phyloP scores from a whole-genome alignment of 495 filamentous ascomycete species.

The Aspergillus sclerotioniger region DNA sequence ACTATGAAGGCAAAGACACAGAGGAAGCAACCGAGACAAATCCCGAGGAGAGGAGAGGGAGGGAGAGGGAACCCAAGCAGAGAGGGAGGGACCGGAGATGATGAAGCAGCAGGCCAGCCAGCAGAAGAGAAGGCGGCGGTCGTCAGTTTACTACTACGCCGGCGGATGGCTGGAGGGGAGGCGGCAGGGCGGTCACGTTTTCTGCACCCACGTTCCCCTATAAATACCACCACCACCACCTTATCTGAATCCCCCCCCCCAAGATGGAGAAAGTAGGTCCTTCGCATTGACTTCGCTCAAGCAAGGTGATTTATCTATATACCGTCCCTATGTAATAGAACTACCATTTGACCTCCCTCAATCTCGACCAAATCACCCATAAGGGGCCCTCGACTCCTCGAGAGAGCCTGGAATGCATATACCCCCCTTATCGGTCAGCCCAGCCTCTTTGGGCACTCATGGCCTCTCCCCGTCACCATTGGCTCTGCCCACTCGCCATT shows the following conservation, averaged over 20 bases:
- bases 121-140: not conserved
- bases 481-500: not conserved
- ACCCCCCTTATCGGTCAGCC: not conserved
- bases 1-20: conserved; percentile 13
- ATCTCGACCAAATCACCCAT: not conserved
- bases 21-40: not conserved
- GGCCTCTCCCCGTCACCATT: not conserved
- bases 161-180: not conserved
- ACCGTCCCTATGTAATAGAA: no score
- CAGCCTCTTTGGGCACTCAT: not conserved
- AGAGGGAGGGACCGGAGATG: not conserved
- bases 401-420: not conserved
- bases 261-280: no score
- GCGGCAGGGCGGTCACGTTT: conserved; percentile 29
- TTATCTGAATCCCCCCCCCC: no score
- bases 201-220: conserved; percentile 10
- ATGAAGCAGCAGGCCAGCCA: not conserved
- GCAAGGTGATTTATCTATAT: no score
- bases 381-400: not conserved
- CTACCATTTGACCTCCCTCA: not conserved
- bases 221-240: no score
- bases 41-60: not conserved
- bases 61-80: conserved; percentile 6
- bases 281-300: no score
- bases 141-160: no score